Evolutionary conservation across 345 rosid species (phyloP), one percentile per base, ranked within the genome.

Genomic region (Hevea brasiliensis): DNA sequence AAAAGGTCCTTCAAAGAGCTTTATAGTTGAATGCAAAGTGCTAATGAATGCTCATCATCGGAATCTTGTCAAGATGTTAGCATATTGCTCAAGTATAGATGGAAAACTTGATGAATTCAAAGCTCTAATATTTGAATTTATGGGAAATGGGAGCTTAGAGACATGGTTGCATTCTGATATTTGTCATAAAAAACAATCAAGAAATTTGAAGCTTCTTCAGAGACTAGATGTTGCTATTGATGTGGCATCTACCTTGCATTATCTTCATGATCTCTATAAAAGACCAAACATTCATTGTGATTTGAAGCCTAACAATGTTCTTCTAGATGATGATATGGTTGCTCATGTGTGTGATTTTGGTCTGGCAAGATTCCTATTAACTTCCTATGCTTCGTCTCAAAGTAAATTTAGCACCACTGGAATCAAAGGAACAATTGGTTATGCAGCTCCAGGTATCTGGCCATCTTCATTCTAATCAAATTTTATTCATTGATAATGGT

Each of bases 301-400:
- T n/a, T n/a, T n/a, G n/a, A n/a, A n/a, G n/a, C n/a, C n/a, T n/a
- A n/a, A n/a, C n/a, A n/a, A n/a, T n/a, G n/a, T n/a, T n/a, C n/a
- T n/a, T n/a, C n/a, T n/a, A n/a, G n/a, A n/a, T n/a, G n/a, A n/a
- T n/a, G n/a, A 71, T 45, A 64, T 65, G 66, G 60, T 58, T 48
- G 67, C 72, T 65, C 68, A 60, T 65, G 54, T 76, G 1, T 50
- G 71, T 12, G 75, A 76, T 65, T 76, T 76, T 13, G 80, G 75
- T 5, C 41, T 65, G 1, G 67, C 80, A 65, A 76, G 3, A 72
- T 48, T 71, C 11, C 32, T 76, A 6, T 71, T 67, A 17, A 20
- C 59, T 24, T 14, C 27, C 50, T 21, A 9, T 44, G 58, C 13
- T 35, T 18, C 20, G 8, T 29, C 71, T 24, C 40, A 27, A 55